phyloP scores from a whole-genome alignment of 768 basidiomycete species.

The Dacryopinax primogenitus region DNA sequence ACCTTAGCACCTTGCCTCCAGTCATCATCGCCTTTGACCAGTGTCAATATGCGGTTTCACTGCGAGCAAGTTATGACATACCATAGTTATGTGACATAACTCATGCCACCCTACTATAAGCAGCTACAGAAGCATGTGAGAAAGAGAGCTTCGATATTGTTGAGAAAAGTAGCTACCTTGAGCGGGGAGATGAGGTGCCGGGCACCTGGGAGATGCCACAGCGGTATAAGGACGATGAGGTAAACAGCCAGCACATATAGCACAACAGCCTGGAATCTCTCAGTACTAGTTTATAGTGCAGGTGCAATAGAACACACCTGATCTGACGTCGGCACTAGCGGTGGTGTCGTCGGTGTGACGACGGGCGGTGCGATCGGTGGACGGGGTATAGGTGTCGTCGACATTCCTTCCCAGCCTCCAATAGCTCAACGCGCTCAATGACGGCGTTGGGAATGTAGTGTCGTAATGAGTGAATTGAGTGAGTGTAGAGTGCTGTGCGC shows the following conservation, averaged over 20 bases:
- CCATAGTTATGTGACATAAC: conserved; percentile 66
- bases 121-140: conserved; percentile 26
- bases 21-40: conserved; percentile 55
- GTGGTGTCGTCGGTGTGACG: not conserved
- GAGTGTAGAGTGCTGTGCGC: not conserved
- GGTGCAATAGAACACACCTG: not conserved
- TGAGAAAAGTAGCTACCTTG: conserved; percentile 31
- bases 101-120: conserved; percentile 86
- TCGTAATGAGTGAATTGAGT: not conserved
- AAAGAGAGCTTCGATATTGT: not conserved
- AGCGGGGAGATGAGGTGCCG: conserved; percentile 61
- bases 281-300: not conserved
- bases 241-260: conserved; percentile 47
- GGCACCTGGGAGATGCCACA: conserved; percentile 76
- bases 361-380: not conserved
- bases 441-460: not conserved
- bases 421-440: not conserved
- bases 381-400: not conserved
- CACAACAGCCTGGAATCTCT: conserved; percentile 9
- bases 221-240: conserved; percentile 72
- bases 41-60: not conserved
- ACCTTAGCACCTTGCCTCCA: conserved; percentile 59
- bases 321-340: not conserved
- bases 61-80: conserved; percentile 29
- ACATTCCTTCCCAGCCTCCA: not conserved